Percentiles rank a stretch among this genome's conserved stretches.
Evolutionary conservation across 2,329 filamentous ascomycete genomes (phyloP).

Genomic region (Fusarium oligoseptatum): DNA sequence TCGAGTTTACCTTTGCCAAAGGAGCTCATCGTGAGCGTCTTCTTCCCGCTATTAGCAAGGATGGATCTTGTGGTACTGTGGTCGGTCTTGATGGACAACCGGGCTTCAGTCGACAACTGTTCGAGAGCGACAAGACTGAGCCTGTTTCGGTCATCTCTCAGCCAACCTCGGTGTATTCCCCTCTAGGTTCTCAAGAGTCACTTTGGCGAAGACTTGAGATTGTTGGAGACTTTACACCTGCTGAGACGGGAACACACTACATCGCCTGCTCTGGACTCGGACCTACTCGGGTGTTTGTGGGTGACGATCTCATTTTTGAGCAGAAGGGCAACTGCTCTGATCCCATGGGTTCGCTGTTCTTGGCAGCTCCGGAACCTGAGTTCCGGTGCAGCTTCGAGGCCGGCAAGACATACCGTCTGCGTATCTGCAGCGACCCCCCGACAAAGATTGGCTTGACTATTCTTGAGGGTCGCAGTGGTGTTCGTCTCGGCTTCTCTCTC

Average conservation of each 20-base stretch:
- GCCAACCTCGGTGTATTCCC: constrained; percentile 40
- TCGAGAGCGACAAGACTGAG: constrained; percentile 35
- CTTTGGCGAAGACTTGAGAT: constrained; percentile 44
- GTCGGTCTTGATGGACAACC: constrained; percentile 46
- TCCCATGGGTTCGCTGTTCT: constrained; percentile 49
- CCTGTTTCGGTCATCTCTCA: constrained; percentile 35
- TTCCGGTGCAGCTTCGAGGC: constrained; percentile 42
- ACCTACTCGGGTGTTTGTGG: constrained; percentile 43
- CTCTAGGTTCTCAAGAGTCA: constrained; percentile 44
- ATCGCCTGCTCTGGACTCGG: constrained; percentile 48
- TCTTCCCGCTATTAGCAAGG: constrained; percentile 29
- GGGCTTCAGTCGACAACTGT: constrained; percentile 47
- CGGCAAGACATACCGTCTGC: constrained; percentile 45
- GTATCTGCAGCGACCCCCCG: constrained; percentile 46
- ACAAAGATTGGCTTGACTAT: constrained; percentile 47
- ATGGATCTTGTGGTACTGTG: constrained; percentile 35
- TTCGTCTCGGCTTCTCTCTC: constrained; percentile 48
- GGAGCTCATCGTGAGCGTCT: constrained; percentile 42
- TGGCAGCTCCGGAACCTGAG: constrained; percentile 43
- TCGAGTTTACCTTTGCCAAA: constrained; percentile 41
- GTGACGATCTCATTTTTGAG: constrained; percentile 46
- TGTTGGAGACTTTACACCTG: constrained; percentile 47
- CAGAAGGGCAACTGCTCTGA: constrained; percentile 46
- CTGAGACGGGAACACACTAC: constrained; percentile 47
- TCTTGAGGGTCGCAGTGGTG: constrained; percentile 46